phyloP scores from a whole-genome alignment of 1,284 basidiomycete genomes.

The Sparassis latifolia region DNA sequence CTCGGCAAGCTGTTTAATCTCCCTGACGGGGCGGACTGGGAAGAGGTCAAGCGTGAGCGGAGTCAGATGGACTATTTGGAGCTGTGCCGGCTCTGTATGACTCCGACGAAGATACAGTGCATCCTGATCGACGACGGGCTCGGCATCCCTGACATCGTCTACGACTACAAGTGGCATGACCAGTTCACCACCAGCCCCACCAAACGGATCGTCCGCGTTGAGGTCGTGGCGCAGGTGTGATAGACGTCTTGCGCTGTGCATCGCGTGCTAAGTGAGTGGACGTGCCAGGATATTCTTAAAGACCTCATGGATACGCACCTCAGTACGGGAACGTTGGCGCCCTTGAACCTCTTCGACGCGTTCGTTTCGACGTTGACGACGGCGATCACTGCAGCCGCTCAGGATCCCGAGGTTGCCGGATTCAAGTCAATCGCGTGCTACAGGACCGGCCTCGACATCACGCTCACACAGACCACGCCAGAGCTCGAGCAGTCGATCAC shows the following conservation, averaged over 20 bases:
- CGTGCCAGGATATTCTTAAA: conserved; percentile 29
- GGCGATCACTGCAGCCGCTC: conserved; percentile 29
- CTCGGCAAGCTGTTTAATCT: conserved; percentile 44
- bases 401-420: conserved; percentile 46
- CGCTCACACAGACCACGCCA: conserved; percentile 8
- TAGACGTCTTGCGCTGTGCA: not conserved
- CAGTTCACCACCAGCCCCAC: conserved; percentile 43
- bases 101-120: conserved; percentile 48
- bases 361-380: conserved; percentile 31
- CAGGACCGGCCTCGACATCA: conserved; percentile 60
- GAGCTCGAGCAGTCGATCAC: conserved; percentile 13
- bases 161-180: conserved; percentile 56
- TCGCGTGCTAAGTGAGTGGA: not conserved
- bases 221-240: conserved; percentile 57
- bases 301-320: conserved; percentile 23
- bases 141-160: conserved; percentile 39
- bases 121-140: conserved; percentile 70
- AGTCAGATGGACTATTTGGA: conserved; percentile 40
- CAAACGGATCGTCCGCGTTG: conserved; percentile 60
- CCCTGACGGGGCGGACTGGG: conserved; percentile 43
- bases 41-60: conserved; percentile 44
- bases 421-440: conserved; percentile 77
- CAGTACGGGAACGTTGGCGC: conserved; percentile 9
- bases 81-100: conserved; percentile 50
- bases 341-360: conserved; percentile 18